These are phyloP conservation scores for Tulasnella sp. DNA, from an alignment of 768 basidiomycete genomes.

Conservation along the genomic window DNA sequence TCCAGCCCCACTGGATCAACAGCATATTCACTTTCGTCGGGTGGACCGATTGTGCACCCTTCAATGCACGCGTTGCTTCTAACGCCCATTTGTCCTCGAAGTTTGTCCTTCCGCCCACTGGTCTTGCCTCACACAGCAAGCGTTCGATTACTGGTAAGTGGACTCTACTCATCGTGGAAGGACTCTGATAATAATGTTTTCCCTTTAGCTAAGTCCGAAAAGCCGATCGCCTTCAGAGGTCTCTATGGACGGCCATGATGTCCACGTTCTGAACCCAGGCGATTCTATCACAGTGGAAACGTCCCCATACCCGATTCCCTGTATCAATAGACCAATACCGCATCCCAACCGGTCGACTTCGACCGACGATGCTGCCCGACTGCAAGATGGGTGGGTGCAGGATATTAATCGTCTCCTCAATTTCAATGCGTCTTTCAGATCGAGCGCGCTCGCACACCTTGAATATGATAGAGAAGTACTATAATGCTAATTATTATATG, in stretches of 20 bases:
- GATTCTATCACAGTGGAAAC: constrained; percentile 85
- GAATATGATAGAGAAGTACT: constrained; percentile 13
- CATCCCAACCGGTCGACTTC: background rate
- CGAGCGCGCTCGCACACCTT: constrained; percentile 36
- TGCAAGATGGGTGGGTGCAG: constrained; percentile 91
- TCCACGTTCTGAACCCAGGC: constrained; percentile 78
- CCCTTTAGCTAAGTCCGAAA: constrained; percentile 76
- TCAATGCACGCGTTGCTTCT: constrained; percentile 86
- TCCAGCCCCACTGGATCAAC: constrained; percentile 97
- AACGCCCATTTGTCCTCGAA: constrained; percentile 95
- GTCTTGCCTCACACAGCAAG: constrained; percentile 67
- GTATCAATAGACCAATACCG: constrained; percentile 64
- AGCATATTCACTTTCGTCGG: constrained; percentile 93
- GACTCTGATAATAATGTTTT: background rate
- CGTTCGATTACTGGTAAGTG: constrained; percentile 45
- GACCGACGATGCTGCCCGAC: background rate
- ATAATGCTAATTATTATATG: background rate
- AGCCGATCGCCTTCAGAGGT: constrained; percentile 86
- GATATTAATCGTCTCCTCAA: constrained; percentile 94
- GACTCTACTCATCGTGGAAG: background rate
- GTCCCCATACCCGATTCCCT: constrained; percentile 89
- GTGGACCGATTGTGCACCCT: constrained; percentile 95
- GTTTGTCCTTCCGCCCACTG: constrained; percentile 87
- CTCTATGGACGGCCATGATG: constrained; percentile 90
- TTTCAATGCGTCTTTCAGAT: constrained; percentile 87